Conservation (phyloP, 768 basidiomycete genomes). For the Mycena olivaceomarginata region DNA sequence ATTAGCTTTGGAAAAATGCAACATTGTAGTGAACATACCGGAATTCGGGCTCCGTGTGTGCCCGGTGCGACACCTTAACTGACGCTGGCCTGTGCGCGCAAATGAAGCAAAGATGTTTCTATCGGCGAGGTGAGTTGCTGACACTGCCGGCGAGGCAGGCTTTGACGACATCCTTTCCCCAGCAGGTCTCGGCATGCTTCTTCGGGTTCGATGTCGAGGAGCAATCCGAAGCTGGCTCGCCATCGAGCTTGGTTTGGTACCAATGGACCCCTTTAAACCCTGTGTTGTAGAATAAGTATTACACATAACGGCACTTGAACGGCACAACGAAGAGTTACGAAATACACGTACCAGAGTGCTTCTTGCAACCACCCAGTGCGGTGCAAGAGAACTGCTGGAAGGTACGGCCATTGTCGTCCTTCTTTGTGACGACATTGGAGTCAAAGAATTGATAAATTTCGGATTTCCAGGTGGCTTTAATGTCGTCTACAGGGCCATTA, state of each 20-base stretch:
- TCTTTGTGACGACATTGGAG: neutral
- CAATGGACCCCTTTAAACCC: slow-evolving; percentile 14
- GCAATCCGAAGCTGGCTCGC: neutral
- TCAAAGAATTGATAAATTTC: slow-evolving; percentile 30
- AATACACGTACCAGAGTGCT: slow-evolving; percentile 8
- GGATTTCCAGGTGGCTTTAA: slow-evolving; percentile 20
- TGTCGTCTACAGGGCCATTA: neutral
- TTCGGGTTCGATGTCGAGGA: slow-evolving; percentile 8
- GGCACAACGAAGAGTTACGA: neutral
- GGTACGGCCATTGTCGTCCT: neutral
- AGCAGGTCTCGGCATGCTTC: slow-evolving; percentile 21
- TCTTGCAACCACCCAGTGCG: slow-evolving; percentile 17
- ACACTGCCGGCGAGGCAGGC: neutral
- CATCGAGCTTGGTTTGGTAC: neutral
- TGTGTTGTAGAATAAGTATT: neutral
- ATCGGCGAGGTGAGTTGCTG: slow-evolving; percentile 8
- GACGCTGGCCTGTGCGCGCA: slow-evolving; percentile 50
- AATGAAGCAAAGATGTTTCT: slow-evolving; percentile 53
- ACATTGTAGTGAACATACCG: slow-evolving; percentile 45
- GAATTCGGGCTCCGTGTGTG: slow-evolving; percentile 50
- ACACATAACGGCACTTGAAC: too few relatives aligned
- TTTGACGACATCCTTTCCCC: slow-evolving; percentile 3
- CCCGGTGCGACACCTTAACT: slow-evolving; percentile 53
- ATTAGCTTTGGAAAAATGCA: neutral
- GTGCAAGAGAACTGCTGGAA: slow-evolving; percentile 23